phyloP scores from a whole-genome alignment of 2,329 filamentous ascomycete genomes.

The Metarhizium rileyi region DNA sequence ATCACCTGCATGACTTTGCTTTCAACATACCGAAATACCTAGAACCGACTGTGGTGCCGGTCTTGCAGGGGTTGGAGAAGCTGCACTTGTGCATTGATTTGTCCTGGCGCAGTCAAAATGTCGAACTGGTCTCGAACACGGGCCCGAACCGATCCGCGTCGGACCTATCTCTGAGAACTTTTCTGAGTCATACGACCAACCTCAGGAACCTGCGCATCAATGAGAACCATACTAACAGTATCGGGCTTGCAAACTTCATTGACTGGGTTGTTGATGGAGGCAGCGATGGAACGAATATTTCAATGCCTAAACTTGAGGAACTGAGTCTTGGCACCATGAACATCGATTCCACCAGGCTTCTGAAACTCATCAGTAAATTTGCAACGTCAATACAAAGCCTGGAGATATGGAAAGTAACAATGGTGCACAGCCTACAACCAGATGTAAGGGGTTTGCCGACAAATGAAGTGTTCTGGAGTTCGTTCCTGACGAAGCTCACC shows the following conservation, averaged over 20 bases:
- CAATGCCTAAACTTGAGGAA: conserved; percentile 26
- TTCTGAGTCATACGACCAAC: conserved; percentile 22
- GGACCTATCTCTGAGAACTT: conserved; percentile 12
- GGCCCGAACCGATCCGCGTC: conserved; percentile 1
- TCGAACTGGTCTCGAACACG: neutral
- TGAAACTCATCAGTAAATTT: conserved; percentile 31
- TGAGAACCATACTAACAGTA: conserved; percentile 4
- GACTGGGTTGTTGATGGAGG: conserved; percentile 8
- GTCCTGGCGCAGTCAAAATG: conserved; percentile 4
- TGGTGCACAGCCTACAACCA: conserved; percentile 12
- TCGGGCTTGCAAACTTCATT: neutral
- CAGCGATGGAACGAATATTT: conserved; percentile 10
- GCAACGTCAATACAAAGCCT: conserved; percentile 32
- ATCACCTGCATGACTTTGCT: conserved; percentile 27
- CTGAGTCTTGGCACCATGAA: conserved; percentile 34
- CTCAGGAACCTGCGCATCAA: conserved; percentile 34
- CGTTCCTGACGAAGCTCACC: conserved; percentile 26
- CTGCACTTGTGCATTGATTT: conserved; percentile 26
- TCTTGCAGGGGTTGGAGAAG: conserved; percentile 35
- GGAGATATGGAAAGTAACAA: conserved; percentile 34
- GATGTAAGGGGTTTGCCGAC: neutral
- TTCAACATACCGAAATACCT: conserved; percentile 36
- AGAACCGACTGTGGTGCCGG: conserved; percentile 24
- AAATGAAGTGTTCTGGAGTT: conserved; percentile 26
- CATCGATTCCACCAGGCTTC: conserved; percentile 19